A percentile compares a stretch with the other conserved stretches of the same genome.
phyloP scores from a whole-genome alignment of 2,329 filamentous ascomycete genomes.

The Fusarium sp. region DNA sequence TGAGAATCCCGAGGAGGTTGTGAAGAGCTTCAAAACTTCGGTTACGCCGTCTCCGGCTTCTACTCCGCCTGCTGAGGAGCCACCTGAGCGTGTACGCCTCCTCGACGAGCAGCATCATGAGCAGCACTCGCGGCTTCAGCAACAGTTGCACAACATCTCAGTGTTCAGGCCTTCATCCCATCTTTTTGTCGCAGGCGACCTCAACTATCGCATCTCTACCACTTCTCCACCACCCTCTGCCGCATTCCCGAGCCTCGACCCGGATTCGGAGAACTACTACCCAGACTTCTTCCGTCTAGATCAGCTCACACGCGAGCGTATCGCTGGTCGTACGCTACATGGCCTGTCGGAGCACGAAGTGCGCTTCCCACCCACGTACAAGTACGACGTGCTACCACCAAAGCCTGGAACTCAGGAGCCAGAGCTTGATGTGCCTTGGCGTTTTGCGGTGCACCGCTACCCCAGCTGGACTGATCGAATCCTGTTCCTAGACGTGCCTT shows the following conservation, averaged over 20 bases:
- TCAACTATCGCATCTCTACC: slow-evolving; percentile 90
- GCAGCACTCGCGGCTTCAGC: slow-evolving; percentile 51
- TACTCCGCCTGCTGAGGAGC: slow-evolving; percentile 38
- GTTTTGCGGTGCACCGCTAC: slow-evolving; percentile 78
- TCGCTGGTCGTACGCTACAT: slow-evolving; percentile 75
- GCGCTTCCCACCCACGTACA: slow-evolving; percentile 91
- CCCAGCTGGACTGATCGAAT: slow-evolving; percentile 95
- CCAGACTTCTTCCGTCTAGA: slow-evolving; percentile 73
- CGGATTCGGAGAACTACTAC: slow-evolving; percentile 67
- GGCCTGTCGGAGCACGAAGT: slow-evolving; percentile 77
- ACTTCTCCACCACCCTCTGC: slow-evolving; percentile 67
- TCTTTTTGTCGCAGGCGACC: slow-evolving; percentile 86
- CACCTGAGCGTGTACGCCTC: slow-evolving; percentile 46
- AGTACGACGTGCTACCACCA: slow-evolving; percentile 66
- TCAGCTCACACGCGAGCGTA: slow-evolving; percentile 77
- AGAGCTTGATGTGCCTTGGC: slow-evolving; percentile 42
- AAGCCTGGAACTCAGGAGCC: slow-evolving; percentile 44
- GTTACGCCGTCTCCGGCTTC: slow-evolving; percentile 36
- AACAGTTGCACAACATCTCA: slow-evolving; percentile 62
- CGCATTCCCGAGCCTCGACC: slow-evolving; percentile 67
- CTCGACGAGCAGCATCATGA: slow-evolving; percentile 49
- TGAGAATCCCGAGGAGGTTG: slow-evolving; percentile 57
- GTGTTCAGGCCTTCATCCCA: slow-evolving; percentile 79
- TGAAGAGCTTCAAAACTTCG: slow-evolving; percentile 40
- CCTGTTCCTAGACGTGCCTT: slow-evolving; percentile 72